Evolutionary conservation across 768 basidiomycete genomes (phyloP).

Genomic region (Suillus decipiens): DNA sequence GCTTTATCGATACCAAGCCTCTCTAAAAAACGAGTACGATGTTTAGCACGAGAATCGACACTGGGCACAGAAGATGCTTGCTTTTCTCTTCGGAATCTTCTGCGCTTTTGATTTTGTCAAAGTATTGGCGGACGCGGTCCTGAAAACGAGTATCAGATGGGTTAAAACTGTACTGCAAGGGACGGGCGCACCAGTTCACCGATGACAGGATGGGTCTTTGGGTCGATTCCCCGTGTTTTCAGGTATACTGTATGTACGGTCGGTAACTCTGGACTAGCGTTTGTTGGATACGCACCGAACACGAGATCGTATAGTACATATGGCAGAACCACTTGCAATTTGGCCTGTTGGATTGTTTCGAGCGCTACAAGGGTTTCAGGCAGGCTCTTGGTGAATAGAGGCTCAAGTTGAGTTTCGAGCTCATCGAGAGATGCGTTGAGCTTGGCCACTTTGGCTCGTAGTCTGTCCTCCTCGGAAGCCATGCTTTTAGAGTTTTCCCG

Average conservation of each 20-base stretch:
- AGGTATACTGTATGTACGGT: slow-evolving; percentile 61
- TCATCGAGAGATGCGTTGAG: slow-evolving; percentile 63
- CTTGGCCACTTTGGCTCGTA: slow-evolving; percentile 44
- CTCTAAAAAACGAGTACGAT: slow-evolving; percentile 29
- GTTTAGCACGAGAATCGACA: background rate
- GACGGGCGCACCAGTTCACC: slow-evolving; percentile 46
- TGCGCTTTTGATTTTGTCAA: slow-evolving; percentile 77
- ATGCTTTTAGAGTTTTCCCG: slow-evolving; percentile 21
- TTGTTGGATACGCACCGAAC: slow-evolving; percentile 58
- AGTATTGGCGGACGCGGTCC: slow-evolving; percentile 80
- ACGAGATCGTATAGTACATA: slow-evolving; percentile 83
- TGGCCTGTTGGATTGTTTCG: slow-evolving; percentile 78
- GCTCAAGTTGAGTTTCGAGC: slow-evolving; percentile 66
- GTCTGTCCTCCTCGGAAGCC: slow-evolving; percentile 37
- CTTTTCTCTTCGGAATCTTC: slow-evolving; percentile 63
- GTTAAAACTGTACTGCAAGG: background rate
- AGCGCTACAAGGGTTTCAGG: slow-evolving; percentile 64
- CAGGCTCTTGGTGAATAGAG: slow-evolving; percentile 66
- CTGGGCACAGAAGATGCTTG: slow-evolving; percentile 1
- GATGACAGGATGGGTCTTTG: slow-evolving; percentile 74
- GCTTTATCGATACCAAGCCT: slow-evolving; percentile 66
- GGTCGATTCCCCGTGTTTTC: slow-evolving; percentile 78
- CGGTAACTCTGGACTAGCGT: background rate
- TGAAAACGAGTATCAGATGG: slow-evolving; percentile 24
- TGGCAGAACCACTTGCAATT: slow-evolving; percentile 76